phyloP scores from a whole-genome alignment of 108 stramenopile genomes.

The Cyclostephanos tholiformis region DNA sequence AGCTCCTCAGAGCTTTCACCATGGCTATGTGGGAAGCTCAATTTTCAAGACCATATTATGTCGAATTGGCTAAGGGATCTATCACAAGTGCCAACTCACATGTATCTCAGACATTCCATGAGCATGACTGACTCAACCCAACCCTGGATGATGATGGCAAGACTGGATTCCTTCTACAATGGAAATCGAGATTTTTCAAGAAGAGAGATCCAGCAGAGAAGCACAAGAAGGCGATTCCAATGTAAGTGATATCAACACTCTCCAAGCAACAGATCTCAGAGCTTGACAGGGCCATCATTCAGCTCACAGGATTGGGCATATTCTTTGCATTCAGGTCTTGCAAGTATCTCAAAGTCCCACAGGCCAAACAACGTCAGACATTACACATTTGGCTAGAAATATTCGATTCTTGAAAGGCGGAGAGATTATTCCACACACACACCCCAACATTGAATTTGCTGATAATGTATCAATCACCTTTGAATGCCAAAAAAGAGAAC shows the following conservation, averaged over 20 bases:
- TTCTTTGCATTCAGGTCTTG: conserved; percentile 15
- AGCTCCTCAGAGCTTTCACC: conserved; percentile 7
- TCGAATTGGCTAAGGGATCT: not conserved
- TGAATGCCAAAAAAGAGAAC: not conserved
- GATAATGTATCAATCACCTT: not conserved
- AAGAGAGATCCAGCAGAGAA: not conserved
- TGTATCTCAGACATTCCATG: conserved; percentile 11
- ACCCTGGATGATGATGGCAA: not conserved
- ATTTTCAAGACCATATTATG: conserved; percentile 15
- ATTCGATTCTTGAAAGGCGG: not conserved
- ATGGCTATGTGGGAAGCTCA: not conserved
- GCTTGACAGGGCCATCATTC: not conserved
- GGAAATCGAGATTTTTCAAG: conserved; percentile 3
- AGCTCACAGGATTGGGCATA: not conserved
- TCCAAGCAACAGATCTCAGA: not conserved
- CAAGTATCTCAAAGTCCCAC: conserved; percentile 1
- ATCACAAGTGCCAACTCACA: conserved; percentile 4
- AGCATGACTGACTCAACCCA: conserved; percentile 1
- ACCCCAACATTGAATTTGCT: not conserved
- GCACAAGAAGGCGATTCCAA: conserved; percentile 8
- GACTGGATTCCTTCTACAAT: conserved; percentile 11
- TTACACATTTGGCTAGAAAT: not conserved
- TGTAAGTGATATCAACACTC: not conserved
- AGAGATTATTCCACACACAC: not conserved
- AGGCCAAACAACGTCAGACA: not conserved